These are phyloP conservation scores for Spiraea crenata DNA, from an alignment of 331 rosid genomes.

Conservation along the genomic window DNA sequence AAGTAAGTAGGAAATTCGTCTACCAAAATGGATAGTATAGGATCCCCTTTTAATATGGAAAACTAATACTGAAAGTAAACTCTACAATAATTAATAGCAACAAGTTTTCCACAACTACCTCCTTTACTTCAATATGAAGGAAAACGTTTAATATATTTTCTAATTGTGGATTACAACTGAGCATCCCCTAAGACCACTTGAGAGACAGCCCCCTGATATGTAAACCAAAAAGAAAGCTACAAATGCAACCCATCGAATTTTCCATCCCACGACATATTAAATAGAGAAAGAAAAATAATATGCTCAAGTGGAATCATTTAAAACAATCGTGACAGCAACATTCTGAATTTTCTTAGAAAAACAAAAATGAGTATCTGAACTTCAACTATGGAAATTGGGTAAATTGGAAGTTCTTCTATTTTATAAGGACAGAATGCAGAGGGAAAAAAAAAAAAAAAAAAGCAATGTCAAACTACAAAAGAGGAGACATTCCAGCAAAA, in stretches of 20 bases:
- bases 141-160: not conserved
- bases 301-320: not conserved
- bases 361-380: not conserved
- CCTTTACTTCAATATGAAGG: conserved; percentile 2
- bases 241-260: conserved; percentile 1
- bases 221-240: not conserved
- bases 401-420: not conserved
- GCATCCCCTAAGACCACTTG: conserved; percentile 13
- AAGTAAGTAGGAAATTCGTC: not conserved
- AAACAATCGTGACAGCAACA: not conserved
- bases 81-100: conserved; percentile 1
- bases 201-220: not conserved
- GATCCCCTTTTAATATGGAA: not conserved
- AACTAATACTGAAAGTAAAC: not conserved
- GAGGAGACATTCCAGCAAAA: not conserved
- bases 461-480: not conserved
- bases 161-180: conserved; percentile 23
- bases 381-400: not conserved
- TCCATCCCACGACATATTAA: not conserved
- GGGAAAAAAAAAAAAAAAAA: not conserved
- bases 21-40: too few relatives aligned
- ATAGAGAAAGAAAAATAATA: not conserved
- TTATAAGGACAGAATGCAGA: not conserved
- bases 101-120: conserved; percentile 5
- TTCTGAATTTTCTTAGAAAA: not conserved